Evolutionary conservation across 1,284 basidiomycete genomes (phyloP).

Genomic region (Tremellales sp.): DNA sequence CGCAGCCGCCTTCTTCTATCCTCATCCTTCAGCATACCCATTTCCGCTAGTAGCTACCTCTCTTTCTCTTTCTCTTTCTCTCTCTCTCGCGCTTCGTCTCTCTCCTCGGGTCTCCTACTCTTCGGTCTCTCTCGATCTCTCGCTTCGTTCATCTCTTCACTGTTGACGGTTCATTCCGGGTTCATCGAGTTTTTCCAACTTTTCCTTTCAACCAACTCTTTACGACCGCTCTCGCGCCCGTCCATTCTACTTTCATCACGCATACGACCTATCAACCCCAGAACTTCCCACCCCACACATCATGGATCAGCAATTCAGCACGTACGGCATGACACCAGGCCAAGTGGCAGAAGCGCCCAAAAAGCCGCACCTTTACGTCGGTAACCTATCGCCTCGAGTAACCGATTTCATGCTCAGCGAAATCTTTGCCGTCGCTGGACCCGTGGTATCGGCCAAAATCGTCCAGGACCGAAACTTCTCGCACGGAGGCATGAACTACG

Average conservation of each 20-base stretch:
- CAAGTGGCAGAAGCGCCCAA: slow-evolving; percentile 36
- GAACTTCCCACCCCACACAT: background rate
- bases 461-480: slow-evolving; percentile 97
- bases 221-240: slow-evolving; percentile 5
- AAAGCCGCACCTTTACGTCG: slow-evolving; percentile 89
- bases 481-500: slow-evolving; percentile 96
- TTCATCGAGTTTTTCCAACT: slow-evolving; percentile 1
- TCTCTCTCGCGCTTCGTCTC: slow-evolving; percentile 10
- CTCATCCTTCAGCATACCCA: slow-evolving; percentile 7
- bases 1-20: slow-evolving; percentile 6
- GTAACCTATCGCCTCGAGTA: slow-evolving; percentile 89
- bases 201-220: slow-evolving; percentile 5
- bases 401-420: slow-evolving; percentile 72
- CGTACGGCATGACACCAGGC: slow-evolving; percentile 9
- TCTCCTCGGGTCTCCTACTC: too few species aligned
- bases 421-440: slow-evolving; percentile 91
- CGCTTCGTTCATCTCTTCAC: slow-evolving; percentile 5
- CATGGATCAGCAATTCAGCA: background rate
- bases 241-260: slow-evolving; percentile 1
- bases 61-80: slow-evolving; percentile 15
- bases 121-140: slow-evolving; percentile 10
- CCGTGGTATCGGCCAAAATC: slow-evolving; percentile 96
- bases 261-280: background rate
- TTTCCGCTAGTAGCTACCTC: slow-evolving; percentile 7
- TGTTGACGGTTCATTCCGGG: too few species aligned